Evolutionary conservation across 2,329 filamentous ascomycete genomes (phyloP).

Genomic region (Whalleya microplaca): DNA sequence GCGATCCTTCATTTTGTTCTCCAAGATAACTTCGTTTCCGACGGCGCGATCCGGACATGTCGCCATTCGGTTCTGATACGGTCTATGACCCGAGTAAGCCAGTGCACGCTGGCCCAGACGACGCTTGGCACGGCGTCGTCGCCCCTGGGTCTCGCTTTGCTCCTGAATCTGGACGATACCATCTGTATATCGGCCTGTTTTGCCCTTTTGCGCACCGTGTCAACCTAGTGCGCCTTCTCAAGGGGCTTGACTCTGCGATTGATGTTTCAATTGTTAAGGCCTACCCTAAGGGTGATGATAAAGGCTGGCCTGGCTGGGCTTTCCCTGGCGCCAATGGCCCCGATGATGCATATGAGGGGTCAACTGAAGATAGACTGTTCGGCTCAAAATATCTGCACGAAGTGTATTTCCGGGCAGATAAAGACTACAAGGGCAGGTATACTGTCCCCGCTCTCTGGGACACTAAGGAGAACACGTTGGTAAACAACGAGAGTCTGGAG

Average conservation of each 20-base stretch:
- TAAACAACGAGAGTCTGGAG: conserved; percentile 65
- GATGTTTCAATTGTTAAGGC: conserved; percentile 63
- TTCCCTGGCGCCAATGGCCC: conserved; percentile 51
- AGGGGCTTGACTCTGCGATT: conserved; percentile 58
- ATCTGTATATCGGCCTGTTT: conserved; percentile 55
- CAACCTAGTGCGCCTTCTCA: conserved; percentile 61
- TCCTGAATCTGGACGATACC: conserved; percentile 30
- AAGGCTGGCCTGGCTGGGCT: conserved; percentile 66
- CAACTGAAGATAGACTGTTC: conserved; percentile 64
- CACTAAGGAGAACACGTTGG: conserved; percentile 55
- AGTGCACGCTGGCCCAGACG: conserved; percentile 28
- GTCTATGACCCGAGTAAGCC: conserved; percentile 18
- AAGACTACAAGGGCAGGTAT: conserved; percentile 63
- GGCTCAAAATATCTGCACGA: conserved; percentile 62
- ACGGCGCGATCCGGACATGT: background rate
- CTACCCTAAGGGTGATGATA: conserved; percentile 67
- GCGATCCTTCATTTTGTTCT: background rate
- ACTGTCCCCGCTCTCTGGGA: conserved; percentile 67
- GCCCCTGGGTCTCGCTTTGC: conserved; percentile 24
- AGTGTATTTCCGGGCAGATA: conserved; percentile 64
- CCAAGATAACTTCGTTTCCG: background rate
- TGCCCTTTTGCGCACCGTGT: conserved; percentile 67
- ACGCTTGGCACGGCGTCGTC: conserved; percentile 33
- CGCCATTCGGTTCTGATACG: conserved; percentile 1
- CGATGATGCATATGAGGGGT: conserved; percentile 57